Base-by-base conservation (phyloP, 139 green algal species). In the Chlorella sp. region DNA sequence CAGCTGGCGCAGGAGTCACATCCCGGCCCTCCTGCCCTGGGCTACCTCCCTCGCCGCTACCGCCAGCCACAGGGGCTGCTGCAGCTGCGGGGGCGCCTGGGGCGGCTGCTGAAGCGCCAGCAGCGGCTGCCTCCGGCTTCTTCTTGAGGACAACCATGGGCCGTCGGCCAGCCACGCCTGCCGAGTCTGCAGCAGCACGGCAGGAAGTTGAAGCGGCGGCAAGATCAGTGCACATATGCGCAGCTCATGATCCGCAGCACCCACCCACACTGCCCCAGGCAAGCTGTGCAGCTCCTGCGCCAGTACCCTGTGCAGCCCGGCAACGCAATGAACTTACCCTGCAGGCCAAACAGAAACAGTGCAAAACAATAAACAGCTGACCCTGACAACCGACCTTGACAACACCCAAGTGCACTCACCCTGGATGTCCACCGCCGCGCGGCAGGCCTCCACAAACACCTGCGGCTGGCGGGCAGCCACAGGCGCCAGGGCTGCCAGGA, bases 371-470 rank as follows among this genome's bases (percentile, higher is more conserved):
- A n/a, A n/a, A n/a, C n/a, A n/a, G n/a, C n/a, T n/a, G n/a, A n/a
- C n/a, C n/a, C n/a, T n/a, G n/a, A n/a, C n/a, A n/a, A n/a, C n/a
- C n/a, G n/a, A n/a, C n/a, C n/a, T n/a, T n/a, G n/a, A n/a, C n/a
- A n/a, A n/a, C n/a, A n/a, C n/a, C n/a, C n/a, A n/a, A n/a, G n/a
- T n/a, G 15, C 30, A 28, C 75, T 12, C 34, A 82, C 75, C 56
- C 60, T 55, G 18, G 75, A 82, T 38, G 21, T 82, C 75, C 16
- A 82, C 15, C 0, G 75, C 56, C 3, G 75, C 75, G 3, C 57
- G 75, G 57, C 75, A 82, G 34, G 94, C 95, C 64, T 91, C 88
- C 41, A 98, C 38, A 83, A 98, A 98, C 21, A 95, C 86, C 18
- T 70, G 65, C 5, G 96, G 94, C 11, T 98, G 91, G 26, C 96